These are phyloP conservation scores for Claviceps africana DNA, from an alignment of 2,329 filamentous ascomycete species.

Conservation along the genomic window DNA sequence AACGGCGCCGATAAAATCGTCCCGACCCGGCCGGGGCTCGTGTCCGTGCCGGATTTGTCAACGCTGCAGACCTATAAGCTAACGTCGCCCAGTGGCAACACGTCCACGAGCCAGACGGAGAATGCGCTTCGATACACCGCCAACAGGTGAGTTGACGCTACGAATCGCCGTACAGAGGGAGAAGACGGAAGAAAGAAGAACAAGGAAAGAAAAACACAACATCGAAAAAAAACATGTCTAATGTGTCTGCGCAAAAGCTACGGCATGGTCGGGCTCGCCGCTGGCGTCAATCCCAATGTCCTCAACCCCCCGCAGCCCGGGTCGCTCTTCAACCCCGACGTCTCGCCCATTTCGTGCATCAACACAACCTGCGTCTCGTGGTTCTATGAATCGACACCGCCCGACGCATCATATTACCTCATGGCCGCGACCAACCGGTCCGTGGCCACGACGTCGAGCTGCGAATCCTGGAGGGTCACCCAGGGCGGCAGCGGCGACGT, in stretches of 20 bases:
- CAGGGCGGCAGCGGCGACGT: slow-evolving; percentile 17
- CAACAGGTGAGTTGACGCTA: slow-evolving; percentile 22
- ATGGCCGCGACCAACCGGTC: slow-evolving; percentile 19
- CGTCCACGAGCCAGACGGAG: slow-evolving; percentile 6
- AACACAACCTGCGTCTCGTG: slow-evolving; percentile 19
- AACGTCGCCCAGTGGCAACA: slow-evolving; percentile 3
- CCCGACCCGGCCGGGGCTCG: slow-evolving; percentile 19
- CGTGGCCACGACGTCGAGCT: slow-evolving; percentile 16
- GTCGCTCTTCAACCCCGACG: slow-evolving; percentile 16
- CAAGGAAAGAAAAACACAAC: no score
- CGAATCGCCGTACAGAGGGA: no score
- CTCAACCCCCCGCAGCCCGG: slow-evolving; percentile 15
- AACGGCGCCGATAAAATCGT: slow-evolving; percentile 22
- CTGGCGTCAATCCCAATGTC: slow-evolving; percentile 7
- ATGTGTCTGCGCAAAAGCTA: background rate
- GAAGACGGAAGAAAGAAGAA: no score
- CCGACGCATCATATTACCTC: slow-evolving; percentile 7
- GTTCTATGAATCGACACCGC: slow-evolving; percentile 21
- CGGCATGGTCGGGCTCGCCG: slow-evolving; percentile 11
- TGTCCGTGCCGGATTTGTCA: slow-evolving; percentile 23
- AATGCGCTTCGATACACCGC: slow-evolving; percentile 28
- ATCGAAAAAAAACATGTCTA: background rate
- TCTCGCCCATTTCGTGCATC: slow-evolving; percentile 18
- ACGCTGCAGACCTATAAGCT: slow-evolving; percentile 19
- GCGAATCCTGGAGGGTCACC: slow-evolving; percentile 17